Conservation (phyloP, 495 filamentous ascomycete genomes). For the Penicillium parvum region DNA sequence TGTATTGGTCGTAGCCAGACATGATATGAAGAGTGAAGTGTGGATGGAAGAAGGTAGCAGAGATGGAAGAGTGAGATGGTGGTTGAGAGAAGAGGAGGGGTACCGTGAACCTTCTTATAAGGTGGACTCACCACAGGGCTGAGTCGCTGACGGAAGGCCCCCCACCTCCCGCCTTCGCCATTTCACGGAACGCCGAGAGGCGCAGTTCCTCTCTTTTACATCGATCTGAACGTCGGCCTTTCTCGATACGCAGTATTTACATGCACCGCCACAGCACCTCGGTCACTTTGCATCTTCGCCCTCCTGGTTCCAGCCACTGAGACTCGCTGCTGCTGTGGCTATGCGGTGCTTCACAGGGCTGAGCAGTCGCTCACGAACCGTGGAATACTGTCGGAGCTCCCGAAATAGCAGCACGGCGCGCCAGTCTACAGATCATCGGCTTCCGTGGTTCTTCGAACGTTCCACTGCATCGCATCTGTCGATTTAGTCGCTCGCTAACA, state of each 20-base stretch:
- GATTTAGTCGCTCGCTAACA: not conserved
- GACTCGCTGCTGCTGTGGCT: slow-evolving; percentile 2
- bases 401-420: slow-evolving; percentile 6
- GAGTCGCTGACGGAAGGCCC: too few species aligned
- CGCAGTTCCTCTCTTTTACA: slow-evolving; percentile 2
- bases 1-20: slow-evolving; percentile 45
- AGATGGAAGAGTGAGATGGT: slow-evolving; percentile 1
- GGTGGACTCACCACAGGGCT: slow-evolving; percentile 22
- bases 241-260: not conserved
- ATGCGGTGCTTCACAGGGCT: slow-evolving; percentile 5
- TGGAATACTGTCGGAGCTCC: not conserved
- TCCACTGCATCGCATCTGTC: not conserved
- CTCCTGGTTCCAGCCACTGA: not conserved
- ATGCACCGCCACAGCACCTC: slow-evolving; percentile 6
- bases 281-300: not conserved
- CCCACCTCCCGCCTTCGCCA: slow-evolving; percentile 17
- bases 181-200: slow-evolving; percentile 19
- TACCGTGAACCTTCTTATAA: slow-evolving; percentile 25
- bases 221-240: not conserved
- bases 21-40: slow-evolving; percentile 19
- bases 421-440: slow-evolving; percentile 9
- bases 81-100: slow-evolving; percentile 17
- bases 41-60: slow-evolving; percentile 2
- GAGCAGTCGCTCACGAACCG: not conserved
- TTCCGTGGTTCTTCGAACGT: slow-evolving; percentile 17